Evolutionary conservation across 495 filamentous ascomycete species (phyloP), one percentile per base, ranked within the genome.

Genomic region (Recurvomyces mirabilis): DNA sequence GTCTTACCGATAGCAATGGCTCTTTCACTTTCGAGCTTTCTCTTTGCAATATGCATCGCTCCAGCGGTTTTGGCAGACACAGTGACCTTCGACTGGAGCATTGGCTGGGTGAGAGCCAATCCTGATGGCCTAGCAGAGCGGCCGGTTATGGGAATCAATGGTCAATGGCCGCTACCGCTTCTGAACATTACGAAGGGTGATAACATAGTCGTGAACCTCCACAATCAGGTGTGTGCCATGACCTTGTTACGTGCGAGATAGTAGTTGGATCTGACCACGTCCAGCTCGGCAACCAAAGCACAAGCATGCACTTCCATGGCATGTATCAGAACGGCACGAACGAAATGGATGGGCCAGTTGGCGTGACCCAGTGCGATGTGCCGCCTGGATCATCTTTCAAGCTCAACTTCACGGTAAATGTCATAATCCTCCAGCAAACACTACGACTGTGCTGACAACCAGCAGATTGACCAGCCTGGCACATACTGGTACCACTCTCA

Each of bases 401-500:
- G 5, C 87, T 88, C 55, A 78, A 87, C 55, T 89, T 89, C 57
- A 83, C 78, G 5, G 79, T 86, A 59, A 57, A 68, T 57, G 5
- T 4, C n/a, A n/a, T n/a, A n/a, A 11, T 15, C 18, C 25, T 14
- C 14, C 12, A 7, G 13, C 17, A 1, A 1, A 11, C n/a, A 17
- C 14, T 5, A 25, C 2, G 7, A 12, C 4, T 12, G 14, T 13
- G 24, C 51, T 51, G 30, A 53, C 33, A 19, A 23, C 19, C 24
- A 13, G 5, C 25, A 84, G 61, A 56, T 74, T 15, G 65, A 81
- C 45, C 78, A 87, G 58, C 74, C 74, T 10, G 83, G 83, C 22
- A 84, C 81, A 0, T 87, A 84, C 61, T 88, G 84, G 84, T 88
- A 87, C 53, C 83, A 88, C 58, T 84, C 78, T 11, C 83, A 88